These are phyloP conservation scores for Juncus inflexus DNA, from an alignment of 176 grass and related monocot genomes.

Conservation along the genomic window DNA sequence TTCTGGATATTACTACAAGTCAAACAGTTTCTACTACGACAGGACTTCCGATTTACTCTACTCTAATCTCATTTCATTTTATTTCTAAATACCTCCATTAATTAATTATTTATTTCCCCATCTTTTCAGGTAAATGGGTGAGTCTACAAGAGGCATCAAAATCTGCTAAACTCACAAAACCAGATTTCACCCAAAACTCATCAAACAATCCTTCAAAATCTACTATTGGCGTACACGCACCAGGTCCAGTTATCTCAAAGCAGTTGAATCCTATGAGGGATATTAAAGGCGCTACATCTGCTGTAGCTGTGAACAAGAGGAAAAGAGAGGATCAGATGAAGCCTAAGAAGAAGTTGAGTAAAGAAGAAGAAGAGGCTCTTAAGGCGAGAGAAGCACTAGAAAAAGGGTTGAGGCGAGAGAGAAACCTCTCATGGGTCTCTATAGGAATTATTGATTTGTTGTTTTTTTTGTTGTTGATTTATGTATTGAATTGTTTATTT, in stretches of 20 bases:
- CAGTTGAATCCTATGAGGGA: constrained; percentile 55
- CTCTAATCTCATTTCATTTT: constrained; percentile 7
- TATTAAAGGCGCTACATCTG: constrained; percentile 50
- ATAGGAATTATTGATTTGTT: constrained; percentile 40
- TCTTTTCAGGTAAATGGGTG: constrained; percentile 66
- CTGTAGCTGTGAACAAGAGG: constrained; percentile 73
- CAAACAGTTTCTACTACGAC: constrained; percentile 64
- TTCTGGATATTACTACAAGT: constrained; percentile 67
- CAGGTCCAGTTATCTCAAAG: constrained; percentile 62
- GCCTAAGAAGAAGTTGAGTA: constrained; percentile 60
- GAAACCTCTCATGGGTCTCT: constrained; percentile 76
- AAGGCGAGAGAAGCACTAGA: constrained; percentile 64
- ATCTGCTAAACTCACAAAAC: constrained; percentile 33
- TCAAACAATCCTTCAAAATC: background rate
- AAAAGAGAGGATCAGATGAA: constrained; percentile 40
- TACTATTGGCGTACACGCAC: constrained; percentile 55
- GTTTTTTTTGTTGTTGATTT: no score
- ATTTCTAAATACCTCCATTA: background rate
- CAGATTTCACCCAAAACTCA: constrained; percentile 35
- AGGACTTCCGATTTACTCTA: constrained; percentile 76
- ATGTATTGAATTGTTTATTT: no score
- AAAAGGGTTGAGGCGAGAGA: constrained; percentile 86
- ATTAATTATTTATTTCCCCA: constrained; percentile 15
- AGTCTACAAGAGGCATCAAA: constrained; percentile 73
- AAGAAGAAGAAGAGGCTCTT: constrained; percentile 74